Evolutionary conservation across 2,329 filamentous ascomycete species (phyloP), one percentile per base, ranked within the genome.

Genomic region (Mollisia scopiformis): DNA sequence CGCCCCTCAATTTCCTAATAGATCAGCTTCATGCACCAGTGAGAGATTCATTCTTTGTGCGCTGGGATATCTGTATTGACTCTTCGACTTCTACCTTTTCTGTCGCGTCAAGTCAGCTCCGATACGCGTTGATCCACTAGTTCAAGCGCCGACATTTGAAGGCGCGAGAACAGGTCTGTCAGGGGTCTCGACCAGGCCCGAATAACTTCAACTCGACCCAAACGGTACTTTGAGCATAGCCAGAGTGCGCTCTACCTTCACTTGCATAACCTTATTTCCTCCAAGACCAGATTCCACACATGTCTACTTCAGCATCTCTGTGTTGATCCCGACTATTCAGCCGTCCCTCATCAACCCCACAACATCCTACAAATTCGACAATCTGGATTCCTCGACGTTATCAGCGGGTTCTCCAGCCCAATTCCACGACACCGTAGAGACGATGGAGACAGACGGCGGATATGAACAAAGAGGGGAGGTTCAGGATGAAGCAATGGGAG

Each of bases 331-430:
- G 60, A 58, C 30, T 53, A 35, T 62, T 58, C 51, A 59, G 46
- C 55, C 58, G 55, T 55, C 49, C 28, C 57, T 28, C 21, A 51
- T 55, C 51, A 41, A 65, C 51, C 56, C 61, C 61, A 57, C 50
- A 50, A 54, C 33, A 39, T 35, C 54, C 59, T 61, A n/a, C 49
- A 37, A 62, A 59, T 57, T 65, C 63, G 66, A 61, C 77, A 80
- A 73, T 64, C 80, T 85, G 82, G 83, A 86, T 81, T 79, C 79
- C 64, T 80, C 80, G 62, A 80, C 75, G 19, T 69, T 81, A 33
- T 77, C 78, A 50, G 75, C 76, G 70, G 81, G 80, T 76, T 82
- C 81, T 62, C 75, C 77, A 73, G 80, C 76, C 77, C 81, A 82
- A 71, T 82, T 79, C 71, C 79, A 80, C 79, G 79, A 82, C 80